Base-by-base conservation (phyloP, 1,284 basidiomycete species). In the Amylostereum chailletii region DNA sequence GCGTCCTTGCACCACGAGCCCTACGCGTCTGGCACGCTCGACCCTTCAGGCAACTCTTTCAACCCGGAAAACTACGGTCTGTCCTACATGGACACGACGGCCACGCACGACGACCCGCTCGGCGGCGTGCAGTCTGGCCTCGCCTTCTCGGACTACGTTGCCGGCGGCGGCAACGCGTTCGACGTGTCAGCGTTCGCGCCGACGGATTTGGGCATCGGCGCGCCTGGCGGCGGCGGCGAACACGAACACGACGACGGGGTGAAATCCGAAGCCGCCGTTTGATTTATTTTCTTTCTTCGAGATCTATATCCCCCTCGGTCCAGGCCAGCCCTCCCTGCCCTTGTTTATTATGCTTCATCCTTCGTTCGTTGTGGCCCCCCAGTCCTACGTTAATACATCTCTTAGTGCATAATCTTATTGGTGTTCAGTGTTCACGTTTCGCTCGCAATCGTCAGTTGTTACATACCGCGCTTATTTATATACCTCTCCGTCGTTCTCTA, bases 1-100 rank as follows among this genome's bases (percentile, higher is more conserved):
- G 87, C 87, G 43, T 86, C 86, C 6, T 71, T 90, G 54, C 86
- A 87, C 61, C 77, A 83, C 44, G 87, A 89, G 51, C 62, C 79
- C 32, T 90, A 86, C 68, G 71, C 77, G 8, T 55, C 74, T 38
- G 76, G 76, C 50, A 69, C 81, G 46, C 69, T 87, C 58, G 86
- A 88, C 62, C 73, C 79, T 9, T 64, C 76, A 49, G 65, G 77
- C 43, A 72, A 76, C 7, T 68, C 71, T 31, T 88, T 85, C 62
- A 77, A 74, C 59, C 61, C 79, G 31, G 85, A 86, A 61, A 75
- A 77, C 29, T 88, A 85, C 62, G 76, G 75, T 47, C 71, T 81
- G 38, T 75, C 81, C 42, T 88, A 86, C 64, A 85, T 89, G 81
- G 86, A 88, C 64, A 72, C 82, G 44, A 66, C 81, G 32, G 68